A percentile compares a stretch with the other conserved stretches of the same genome.
Conservation (phyloP, 768 basidiomycete species). For the Hygrophorus pudorinus region DNA sequence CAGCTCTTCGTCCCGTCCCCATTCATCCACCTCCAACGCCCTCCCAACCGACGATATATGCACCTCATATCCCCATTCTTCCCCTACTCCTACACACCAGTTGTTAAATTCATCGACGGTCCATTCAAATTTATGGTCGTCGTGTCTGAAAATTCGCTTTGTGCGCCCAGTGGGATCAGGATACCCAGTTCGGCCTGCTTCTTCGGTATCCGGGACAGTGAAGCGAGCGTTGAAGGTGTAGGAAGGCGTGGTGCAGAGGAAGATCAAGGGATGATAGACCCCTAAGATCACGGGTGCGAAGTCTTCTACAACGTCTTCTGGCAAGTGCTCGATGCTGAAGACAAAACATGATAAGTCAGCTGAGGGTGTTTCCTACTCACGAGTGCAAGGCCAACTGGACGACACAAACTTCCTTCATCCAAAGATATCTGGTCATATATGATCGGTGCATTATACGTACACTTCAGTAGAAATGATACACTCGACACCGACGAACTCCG, state of each 20-base stretch:
- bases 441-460: conserved; percentile 36
- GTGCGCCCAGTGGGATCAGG: conserved; percentile 73
- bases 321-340: conserved; percentile 71
- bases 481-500: conserved; percentile 52
- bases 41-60: conserved; percentile 50
- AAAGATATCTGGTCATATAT: neutral
- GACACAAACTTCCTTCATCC: neutral
- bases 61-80: conserved; percentile 66
- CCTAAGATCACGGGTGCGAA: conserved; percentile 71
- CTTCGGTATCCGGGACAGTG: conserved; percentile 38
- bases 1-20: conserved; percentile 56
- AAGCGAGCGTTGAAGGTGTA: conserved; percentile 78
- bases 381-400: neutral
- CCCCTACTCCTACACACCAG: conserved; percentile 50
- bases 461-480: conserved; percentile 77
- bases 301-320: conserved; percentile 41
- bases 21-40: conserved; percentile 51
- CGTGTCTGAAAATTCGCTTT: conserved; percentile 64
- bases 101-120: conserved; percentile 59
- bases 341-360: conserved; percentile 7
- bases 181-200: conserved; percentile 40
- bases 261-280: conserved; percentile 59
- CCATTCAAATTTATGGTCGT: conserved; percentile 89
- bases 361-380: neutral
- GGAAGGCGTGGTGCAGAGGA: conserved; percentile 79